A percentile compares a stretch with the other conserved stretches of the same genome.
Conservation (phyloP, 305 asterid genomes). For the Ruellia speciosa region DNA sequence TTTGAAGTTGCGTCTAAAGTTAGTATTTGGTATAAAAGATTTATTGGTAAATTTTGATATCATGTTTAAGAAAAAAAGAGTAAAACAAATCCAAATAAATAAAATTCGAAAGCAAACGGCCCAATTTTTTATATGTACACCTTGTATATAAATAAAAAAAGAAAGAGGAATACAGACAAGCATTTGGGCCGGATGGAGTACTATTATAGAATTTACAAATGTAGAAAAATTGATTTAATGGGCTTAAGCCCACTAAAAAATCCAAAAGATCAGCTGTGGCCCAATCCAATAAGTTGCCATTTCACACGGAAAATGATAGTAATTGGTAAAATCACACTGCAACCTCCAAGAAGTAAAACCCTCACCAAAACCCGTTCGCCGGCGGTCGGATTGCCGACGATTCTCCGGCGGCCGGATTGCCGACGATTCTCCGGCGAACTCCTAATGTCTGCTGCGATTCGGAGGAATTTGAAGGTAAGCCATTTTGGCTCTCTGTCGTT, state of each 20-base stretch:
- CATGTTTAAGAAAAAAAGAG: too few species aligned
- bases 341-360: slow-evolving; percentile 27
- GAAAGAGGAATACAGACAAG: too few species aligned
- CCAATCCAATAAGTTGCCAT: background rate
- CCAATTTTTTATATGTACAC: too few species aligned
- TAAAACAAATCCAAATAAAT: too few species aligned
- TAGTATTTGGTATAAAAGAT: too few species aligned
- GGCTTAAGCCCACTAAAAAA: background rate
- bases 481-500: slow-evolving; percentile 24
- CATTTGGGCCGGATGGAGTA: too few species aligned
- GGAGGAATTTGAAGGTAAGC: slow-evolving; percentile 41
- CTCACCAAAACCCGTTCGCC: slow-evolving; percentile 33
- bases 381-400: slow-evolving; percentile 35
- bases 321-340: background rate
- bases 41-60: too few species aligned
- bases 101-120: too few species aligned
- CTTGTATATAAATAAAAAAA: too few species aligned
- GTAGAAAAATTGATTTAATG: background rate
- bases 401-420: slow-evolving; percentile 35
- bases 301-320: background rate
- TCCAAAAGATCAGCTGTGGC: background rate
- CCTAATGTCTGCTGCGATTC: slow-evolving; percentile 56
- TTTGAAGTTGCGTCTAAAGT: too few species aligned
- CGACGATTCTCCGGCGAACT: slow-evolving; percentile 38
- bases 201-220: too few species aligned